These are phyloP conservation scores for Geotrichum fermentans DNA, from an alignment of 1,139 yeast genomes.

Conservation along the genomic window DNA sequence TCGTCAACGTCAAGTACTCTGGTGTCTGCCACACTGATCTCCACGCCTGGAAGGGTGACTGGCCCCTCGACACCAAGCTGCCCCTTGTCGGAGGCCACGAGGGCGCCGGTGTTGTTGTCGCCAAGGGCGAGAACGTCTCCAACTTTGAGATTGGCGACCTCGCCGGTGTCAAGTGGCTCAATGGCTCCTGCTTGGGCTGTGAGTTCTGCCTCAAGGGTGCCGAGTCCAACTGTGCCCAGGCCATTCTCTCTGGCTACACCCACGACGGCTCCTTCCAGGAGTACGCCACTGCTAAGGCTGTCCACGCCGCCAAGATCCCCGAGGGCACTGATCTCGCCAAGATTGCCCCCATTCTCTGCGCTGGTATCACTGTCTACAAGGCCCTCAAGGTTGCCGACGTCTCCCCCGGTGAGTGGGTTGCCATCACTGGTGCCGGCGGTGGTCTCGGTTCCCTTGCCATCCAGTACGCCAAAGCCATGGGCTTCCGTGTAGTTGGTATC, in stretches of 20 bases:
- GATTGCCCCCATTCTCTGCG: constrained; percentile 62
- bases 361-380: constrained; percentile 68
- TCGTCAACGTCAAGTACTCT: constrained; percentile 58
- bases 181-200: constrained; percentile 68
- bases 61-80: constrained; percentile 59
- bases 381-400: constrained; percentile 59
- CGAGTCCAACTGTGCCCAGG: constrained; percentile 62
- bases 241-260: constrained; percentile 63
- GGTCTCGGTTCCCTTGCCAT: constrained; percentile 66
- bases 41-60: constrained; percentile 70
- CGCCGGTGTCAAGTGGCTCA: constrained; percentile 70
- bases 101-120: constrained; percentile 81
- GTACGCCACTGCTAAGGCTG: constrained; percentile 69
- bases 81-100: constrained; percentile 82
- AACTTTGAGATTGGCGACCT: constrained; percentile 70
- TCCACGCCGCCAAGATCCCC: constrained; percentile 69
- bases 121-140: constrained; percentile 58
- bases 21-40: constrained; percentile 67
- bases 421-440: constrained; percentile 68
- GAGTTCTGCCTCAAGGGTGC: constrained; percentile 63
- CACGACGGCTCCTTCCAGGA: constrained; percentile 72
- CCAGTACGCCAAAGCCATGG: constrained; percentile 68
- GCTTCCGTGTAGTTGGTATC: constrained; percentile 58
- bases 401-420: constrained; percentile 62
- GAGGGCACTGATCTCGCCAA: constrained; percentile 58